These are phyloP conservation scores for Carpinus viminea DNA, from an alignment of 306 rosid genomes.

Conservation along the genomic window DNA sequence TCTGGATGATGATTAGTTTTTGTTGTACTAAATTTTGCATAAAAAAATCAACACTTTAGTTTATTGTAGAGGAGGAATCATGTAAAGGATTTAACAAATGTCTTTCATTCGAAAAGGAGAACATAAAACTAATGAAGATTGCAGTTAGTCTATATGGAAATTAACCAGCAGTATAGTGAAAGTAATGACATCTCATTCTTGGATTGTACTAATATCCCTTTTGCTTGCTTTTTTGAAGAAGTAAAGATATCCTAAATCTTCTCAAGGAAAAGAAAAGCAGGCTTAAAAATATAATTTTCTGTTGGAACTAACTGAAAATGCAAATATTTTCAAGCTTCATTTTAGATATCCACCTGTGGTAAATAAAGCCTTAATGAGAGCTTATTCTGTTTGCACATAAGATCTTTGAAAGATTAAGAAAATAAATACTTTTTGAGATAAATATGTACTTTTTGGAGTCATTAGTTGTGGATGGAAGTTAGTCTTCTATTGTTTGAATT, in stretches of 20 bases:
- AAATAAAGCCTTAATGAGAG: not conserved
- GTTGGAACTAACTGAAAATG: not conserved
- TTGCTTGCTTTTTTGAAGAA: slow-evolving; percentile 1
- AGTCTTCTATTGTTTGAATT: not conserved
- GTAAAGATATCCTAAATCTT: not conserved
- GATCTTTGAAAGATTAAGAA: slow-evolving; percentile 1
- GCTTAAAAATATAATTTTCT: not conserved
- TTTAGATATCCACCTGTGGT: not conserved
- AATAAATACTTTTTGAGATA: not conserved
- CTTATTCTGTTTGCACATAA: not conserved
- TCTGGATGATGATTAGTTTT: not conserved
- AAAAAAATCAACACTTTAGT: not conserved
- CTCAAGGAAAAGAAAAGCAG: not conserved
- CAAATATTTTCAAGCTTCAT: not conserved
- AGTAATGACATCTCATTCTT: slow-evolving; percentile 14
- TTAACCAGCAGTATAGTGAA: not conserved
- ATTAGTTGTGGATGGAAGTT: not conserved
- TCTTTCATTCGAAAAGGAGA: not conserved
- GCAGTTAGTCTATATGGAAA: not conserved
- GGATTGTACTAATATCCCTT: not conserved
- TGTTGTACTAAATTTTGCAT: not conserved
- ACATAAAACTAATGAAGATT: not conserved
- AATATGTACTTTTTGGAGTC: not conserved
- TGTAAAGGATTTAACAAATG: not conserved
- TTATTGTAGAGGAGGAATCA: not conserved